phyloP scores from a whole-genome alignment of 2,329 filamentous ascomycete species.

The Fusarium incarnatum region DNA sequence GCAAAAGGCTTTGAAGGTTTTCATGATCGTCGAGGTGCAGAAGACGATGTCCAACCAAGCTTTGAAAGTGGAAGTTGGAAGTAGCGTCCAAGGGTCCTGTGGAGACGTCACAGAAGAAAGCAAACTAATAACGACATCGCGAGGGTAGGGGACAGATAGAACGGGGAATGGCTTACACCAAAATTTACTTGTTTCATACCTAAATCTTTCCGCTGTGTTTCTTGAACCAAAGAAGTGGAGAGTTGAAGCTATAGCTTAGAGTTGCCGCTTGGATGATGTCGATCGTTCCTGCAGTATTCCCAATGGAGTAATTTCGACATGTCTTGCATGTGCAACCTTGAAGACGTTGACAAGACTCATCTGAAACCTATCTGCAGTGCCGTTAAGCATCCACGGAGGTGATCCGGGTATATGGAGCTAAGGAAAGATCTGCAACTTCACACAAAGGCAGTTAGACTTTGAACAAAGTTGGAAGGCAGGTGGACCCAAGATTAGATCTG shows the following conservation, averaged over 20 bases:
- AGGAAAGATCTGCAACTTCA: neutral
- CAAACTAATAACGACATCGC: neutral
- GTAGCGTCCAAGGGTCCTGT: neutral
- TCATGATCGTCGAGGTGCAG: neutral
- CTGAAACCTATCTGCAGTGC: neutral
- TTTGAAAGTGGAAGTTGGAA: neutral
- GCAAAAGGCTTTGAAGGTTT: neutral
- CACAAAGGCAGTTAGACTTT: neutral
- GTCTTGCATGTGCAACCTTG: neutral
- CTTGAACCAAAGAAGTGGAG: rapidly evolving
- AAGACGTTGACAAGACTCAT: neutral
- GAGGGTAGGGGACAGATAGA: neutral
- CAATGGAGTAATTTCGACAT: neutral
- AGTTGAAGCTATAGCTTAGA: neutral
- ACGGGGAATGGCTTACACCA: neutral
- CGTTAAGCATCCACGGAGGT: neutral
- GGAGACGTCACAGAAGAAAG: neutral
- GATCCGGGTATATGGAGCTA: neutral
- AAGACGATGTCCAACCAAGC: neutral
- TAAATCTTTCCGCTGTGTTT: neutral
- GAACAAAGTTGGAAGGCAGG: neutral
- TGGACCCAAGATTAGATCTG: neutral
- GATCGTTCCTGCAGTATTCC: neutral
- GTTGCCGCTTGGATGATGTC: neutral
- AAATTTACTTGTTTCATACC: rapidly evolving